Evolutionary conservation across 768 basidiomycete genomes (phyloP).

Genomic region (Serendipita vermifera): DNA sequence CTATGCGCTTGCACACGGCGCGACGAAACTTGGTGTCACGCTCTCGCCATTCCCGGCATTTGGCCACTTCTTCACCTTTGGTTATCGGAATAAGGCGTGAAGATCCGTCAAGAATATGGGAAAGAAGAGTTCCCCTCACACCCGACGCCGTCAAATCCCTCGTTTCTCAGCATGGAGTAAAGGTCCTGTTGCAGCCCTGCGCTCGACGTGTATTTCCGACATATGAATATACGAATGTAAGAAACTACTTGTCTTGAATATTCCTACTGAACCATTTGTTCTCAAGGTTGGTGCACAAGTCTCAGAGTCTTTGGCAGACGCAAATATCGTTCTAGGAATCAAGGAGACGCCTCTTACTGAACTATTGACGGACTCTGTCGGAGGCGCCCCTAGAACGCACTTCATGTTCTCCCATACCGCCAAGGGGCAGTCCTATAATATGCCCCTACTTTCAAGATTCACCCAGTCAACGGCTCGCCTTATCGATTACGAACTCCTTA

Average conservation of each 20-base stretch:
- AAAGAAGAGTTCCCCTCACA: slow-evolving; percentile 70
- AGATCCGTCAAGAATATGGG: slow-evolving; percentile 72
- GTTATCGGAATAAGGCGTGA: slow-evolving; percentile 58
- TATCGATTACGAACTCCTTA: slow-evolving; percentile 79
- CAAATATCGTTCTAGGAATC: slow-evolving; percentile 75
- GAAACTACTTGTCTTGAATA: neutral
- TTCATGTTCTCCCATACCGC: slow-evolving; percentile 89
- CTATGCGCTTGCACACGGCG: too few species aligned
- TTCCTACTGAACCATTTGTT: neutral
- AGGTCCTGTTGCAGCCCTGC: slow-evolving; percentile 66
- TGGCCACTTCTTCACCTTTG: too few species aligned
- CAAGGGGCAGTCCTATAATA: slow-evolving; percentile 81
- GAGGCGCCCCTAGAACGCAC: slow-evolving; percentile 44
- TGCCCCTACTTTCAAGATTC: slow-evolving; percentile 57
- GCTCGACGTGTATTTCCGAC: slow-evolving; percentile 58
- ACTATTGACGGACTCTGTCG: slow-evolving; percentile 24
- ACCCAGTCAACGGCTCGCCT: slow-evolving; percentile 33
- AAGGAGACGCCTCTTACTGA: slow-evolving; percentile 69
- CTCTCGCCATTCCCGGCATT: too few species aligned
- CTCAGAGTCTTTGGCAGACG: slow-evolving; percentile 39
- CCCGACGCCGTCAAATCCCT: slow-evolving; percentile 58
- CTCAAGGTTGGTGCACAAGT: slow-evolving; percentile 65
- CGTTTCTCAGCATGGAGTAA: slow-evolving; percentile 39
- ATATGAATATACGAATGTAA: slow-evolving; percentile 51
- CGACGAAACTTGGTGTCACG: too few species aligned